Evolutionary conservation across 345 rosid genomes (phyloP).

Genomic region (Cardiospermum halicacabum): DNA sequence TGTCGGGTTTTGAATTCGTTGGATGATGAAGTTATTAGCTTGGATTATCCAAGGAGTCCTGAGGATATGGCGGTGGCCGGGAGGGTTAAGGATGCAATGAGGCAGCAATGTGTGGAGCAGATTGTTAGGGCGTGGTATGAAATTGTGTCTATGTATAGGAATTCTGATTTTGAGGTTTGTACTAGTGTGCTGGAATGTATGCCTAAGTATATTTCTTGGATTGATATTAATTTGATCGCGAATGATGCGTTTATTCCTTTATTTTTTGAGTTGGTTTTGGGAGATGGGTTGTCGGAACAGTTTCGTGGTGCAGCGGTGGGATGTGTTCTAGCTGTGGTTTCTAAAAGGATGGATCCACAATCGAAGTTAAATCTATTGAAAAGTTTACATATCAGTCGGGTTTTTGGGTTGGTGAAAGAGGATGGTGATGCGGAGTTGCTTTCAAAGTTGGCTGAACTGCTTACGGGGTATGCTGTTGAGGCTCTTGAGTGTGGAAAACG

Average conservation of each 20-base stretch:
- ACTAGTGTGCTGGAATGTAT: constrained; percentile 62
- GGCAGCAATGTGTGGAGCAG: constrained; percentile 88
- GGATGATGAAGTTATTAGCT: constrained; percentile 88
- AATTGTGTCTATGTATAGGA: constrained; percentile 58
- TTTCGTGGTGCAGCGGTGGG: constrained; percentile 83
- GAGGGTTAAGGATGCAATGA: constrained; percentile 92
- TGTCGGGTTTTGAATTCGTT: constrained; percentile 82
- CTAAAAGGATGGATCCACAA: constrained; percentile 84
- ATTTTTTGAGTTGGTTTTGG: constrained; percentile 71
- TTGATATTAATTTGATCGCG: constrained; percentile 77
- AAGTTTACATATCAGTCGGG: constrained; percentile 59
- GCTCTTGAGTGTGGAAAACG: constrained; percentile 78
- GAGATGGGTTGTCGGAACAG: constrained; percentile 53
- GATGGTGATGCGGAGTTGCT: constrained; percentile 67
- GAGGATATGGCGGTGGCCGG: constrained; percentile 65
- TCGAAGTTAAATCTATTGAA: constrained; percentile 66
- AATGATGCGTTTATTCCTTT: constrained; percentile 70
- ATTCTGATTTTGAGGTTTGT: constrained; percentile 67
- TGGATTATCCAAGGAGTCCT: constrained; percentile 68
- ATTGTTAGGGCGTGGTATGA: constrained; percentile 85
- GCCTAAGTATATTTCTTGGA: constrained; percentile 90
- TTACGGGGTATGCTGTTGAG: constrained; percentile 82
- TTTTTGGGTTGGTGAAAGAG: constrained; percentile 56
- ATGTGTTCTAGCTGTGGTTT: constrained; percentile 76
- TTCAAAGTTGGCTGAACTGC: constrained; percentile 52